Conservation (phyloP, 352 stramenopile species). For the Pythium brassicae region DNA sequence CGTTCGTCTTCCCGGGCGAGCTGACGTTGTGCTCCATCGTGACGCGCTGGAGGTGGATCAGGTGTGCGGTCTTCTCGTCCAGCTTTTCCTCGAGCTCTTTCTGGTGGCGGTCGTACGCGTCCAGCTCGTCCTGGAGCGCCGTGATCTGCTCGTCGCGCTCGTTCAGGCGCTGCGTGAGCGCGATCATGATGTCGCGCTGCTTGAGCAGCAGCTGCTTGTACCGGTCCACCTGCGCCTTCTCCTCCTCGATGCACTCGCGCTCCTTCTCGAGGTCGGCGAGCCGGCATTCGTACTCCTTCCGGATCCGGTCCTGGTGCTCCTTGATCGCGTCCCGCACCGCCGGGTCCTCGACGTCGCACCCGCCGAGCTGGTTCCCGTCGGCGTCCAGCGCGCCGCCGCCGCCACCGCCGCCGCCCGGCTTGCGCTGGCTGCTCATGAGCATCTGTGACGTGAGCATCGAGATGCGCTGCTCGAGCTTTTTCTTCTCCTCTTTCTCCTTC, state of each 20-base stretch:
- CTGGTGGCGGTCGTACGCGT: conserved; percentile 91
- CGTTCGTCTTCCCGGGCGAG: conserved; percentile 51
- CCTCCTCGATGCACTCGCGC: conserved; percentile 91
- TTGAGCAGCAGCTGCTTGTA: conserved; percentile 97
- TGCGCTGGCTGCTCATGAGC: conserved; percentile 78
- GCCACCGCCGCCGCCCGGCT: background rate
- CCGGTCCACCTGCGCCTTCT: conserved; percentile 93
- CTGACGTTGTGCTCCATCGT: conserved; percentile 85
- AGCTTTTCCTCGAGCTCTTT: conserved; percentile 92
- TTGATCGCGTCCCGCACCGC: conserved; percentile 81
- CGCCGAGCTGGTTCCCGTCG: conserved; percentile 11
- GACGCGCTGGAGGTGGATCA: conserved; percentile 92
- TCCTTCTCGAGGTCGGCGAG: conserved; percentile 93
- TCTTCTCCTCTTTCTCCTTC: conserved; percentile 95
- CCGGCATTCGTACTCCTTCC: conserved; percentile 89
- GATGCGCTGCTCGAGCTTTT: conserved; percentile 92
- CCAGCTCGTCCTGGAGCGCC: conserved; percentile 92
- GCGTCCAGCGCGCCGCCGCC: conserved; percentile 11
- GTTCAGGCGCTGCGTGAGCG: conserved; percentile 92
- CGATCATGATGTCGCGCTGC: conserved; percentile 96
- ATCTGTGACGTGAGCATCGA: conserved; percentile 91
- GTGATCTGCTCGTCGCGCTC: conserved; percentile 95
- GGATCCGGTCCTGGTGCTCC: conserved; percentile 87
- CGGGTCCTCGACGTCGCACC: conserved; percentile 67
- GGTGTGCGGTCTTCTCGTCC: conserved; percentile 91